These are phyloP conservation scores for Canavalia gladiata DNA, from an alignment of 306 rosid genomes.

Conservation along the genomic window DNA sequence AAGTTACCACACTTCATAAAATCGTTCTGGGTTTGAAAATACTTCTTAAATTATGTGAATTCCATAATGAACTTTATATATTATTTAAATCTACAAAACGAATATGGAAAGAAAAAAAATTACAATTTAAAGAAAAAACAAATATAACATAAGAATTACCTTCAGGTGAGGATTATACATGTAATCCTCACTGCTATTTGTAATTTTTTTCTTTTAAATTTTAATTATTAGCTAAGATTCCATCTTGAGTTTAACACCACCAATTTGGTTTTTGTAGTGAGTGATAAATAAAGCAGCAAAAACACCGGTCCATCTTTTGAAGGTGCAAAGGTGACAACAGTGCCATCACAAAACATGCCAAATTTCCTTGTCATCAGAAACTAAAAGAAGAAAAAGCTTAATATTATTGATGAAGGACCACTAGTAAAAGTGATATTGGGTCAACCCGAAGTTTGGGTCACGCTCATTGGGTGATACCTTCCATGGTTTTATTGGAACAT, in stretches of 20 bases:
- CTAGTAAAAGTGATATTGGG: background rate
- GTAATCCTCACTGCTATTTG: background rate
- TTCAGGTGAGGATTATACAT: too few relatives aligned
- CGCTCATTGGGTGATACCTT: background rate
- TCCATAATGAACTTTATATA: too few relatives aligned
- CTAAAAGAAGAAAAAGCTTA: background rate
- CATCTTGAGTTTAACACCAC: background rate
- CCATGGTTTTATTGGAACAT: background rate
- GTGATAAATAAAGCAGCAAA: background rate
- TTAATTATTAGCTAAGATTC: background rate
- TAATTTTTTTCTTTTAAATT: background rate
- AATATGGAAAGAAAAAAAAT: too few relatives aligned
- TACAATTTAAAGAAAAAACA: too few relatives aligned
- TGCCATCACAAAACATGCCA: background rate
- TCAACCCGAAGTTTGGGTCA: background rate
- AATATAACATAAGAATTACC: too few relatives aligned
- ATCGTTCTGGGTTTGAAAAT: too few relatives aligned
- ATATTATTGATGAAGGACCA: slow-evolving; percentile 1
- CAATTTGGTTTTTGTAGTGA: background rate
- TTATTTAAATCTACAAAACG: too few relatives aligned
- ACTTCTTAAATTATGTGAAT: too few relatives aligned
- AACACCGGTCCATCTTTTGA: background rate
- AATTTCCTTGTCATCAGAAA: background rate
- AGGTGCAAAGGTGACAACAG: background rate
- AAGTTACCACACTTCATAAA: too few relatives aligned